Percentiles rank a stretch among this genome's conserved stretches.
phyloP scores from a whole-genome alignment of 2,329 filamentous ascomycete species.

The Phoma sp. region DNA sequence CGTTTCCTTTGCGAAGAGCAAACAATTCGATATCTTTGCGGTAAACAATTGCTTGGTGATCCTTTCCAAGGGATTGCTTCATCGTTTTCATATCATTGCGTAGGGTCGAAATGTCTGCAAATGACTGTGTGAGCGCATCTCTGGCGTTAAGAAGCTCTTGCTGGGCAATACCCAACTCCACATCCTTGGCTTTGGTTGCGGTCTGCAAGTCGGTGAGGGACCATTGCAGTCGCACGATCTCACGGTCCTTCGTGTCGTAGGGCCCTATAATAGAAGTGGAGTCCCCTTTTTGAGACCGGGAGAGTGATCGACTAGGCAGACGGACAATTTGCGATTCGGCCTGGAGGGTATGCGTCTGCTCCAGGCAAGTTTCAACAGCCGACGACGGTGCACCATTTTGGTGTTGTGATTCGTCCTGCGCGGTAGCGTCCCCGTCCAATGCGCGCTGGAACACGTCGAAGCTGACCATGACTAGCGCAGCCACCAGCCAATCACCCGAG shows the following conservation, averaged over 20 bases:
- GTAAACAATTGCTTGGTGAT: slow-evolving; percentile 45
- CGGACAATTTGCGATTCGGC: slow-evolving; percentile 25
- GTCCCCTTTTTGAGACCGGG: slow-evolving; percentile 12
- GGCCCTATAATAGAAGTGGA: slow-evolving; percentile 17
- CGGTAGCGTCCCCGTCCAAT: slow-evolving; percentile 23
- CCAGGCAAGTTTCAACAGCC: slow-evolving; percentile 37
- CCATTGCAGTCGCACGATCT: slow-evolving; percentile 39
- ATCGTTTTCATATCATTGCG: slow-evolving; percentile 42
- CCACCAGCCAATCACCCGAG: slow-evolving; percentile 32
- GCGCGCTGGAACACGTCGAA: slow-evolving; percentile 41
- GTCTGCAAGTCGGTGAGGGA: slow-evolving; percentile 38
- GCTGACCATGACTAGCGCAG: slow-evolving; percentile 41
- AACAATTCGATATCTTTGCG: slow-evolving; percentile 49
- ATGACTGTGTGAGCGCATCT: slow-evolving; percentile 39
- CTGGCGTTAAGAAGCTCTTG: slow-evolving; percentile 40
- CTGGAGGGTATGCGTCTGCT: slow-evolving; percentile 25
- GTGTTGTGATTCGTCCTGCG: slow-evolving; percentile 24
- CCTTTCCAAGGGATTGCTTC: slow-evolving; percentile 39
- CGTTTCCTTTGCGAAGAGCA: slow-evolving; percentile 45
- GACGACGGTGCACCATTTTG: slow-evolving; percentile 22
- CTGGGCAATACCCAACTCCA: slow-evolving; percentile 31
- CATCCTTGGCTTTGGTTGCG: slow-evolving; percentile 35
- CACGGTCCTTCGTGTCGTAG: slow-evolving; percentile 32
- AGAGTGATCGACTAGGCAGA: slow-evolving; percentile 14
- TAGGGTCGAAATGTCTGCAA: slow-evolving; percentile 38